A percentile compares a stretch with the other conserved stretches of the same genome.
Conservation (phyloP, 1,139 yeast species). For the Blastobotrys ciferrii region DNA sequence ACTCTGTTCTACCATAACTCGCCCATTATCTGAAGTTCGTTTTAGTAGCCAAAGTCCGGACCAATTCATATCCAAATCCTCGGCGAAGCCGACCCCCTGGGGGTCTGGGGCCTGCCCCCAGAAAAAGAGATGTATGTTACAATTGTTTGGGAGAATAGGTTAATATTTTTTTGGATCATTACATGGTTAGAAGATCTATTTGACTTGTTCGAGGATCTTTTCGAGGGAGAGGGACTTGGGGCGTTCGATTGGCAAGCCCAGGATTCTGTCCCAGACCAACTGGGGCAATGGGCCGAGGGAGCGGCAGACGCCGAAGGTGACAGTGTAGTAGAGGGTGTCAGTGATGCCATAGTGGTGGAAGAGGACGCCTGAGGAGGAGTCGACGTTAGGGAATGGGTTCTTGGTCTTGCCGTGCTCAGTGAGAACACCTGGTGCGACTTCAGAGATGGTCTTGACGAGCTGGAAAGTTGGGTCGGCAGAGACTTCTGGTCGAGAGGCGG, state of each 20-base stretch:
- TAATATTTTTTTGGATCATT: neutral
- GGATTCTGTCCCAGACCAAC: slow-evolving; percentile 92
- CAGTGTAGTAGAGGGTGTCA: slow-evolving; percentile 96
- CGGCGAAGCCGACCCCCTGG: too few relatives aligned
- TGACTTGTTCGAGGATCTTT: slow-evolving; percentile 34
- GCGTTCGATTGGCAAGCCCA: slow-evolving; percentile 95
- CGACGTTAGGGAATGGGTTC: slow-evolving; percentile 66
- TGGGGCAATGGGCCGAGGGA: slow-evolving; percentile 98
- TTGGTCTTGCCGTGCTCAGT: slow-evolving; percentile 60
- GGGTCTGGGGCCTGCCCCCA: too few relatives aligned
- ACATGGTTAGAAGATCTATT: slow-evolving; percentile 17
- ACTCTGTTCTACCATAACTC: too few relatives aligned
- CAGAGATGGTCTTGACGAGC: slow-evolving; percentile 64
- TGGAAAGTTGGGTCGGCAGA: slow-evolving; percentile 53
- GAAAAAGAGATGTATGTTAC: too few relatives aligned
- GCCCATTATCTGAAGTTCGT: too few relatives aligned
- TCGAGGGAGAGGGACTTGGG: slow-evolving; percentile 89
- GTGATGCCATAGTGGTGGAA: slow-evolving; percentile 96
- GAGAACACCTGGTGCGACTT: slow-evolving; percentile 55
- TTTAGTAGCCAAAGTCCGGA: too few relatives aligned
- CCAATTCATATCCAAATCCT: too few relatives aligned
- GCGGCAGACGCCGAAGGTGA: slow-evolving; percentile 95
- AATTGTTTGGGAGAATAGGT: too few relatives aligned
- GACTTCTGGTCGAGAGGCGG: slow-evolving; percentile 43
- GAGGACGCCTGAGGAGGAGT: slow-evolving; percentile 60